Conservation (phyloP, 805 yeast genomes). For the Nakazawaea peltata region DNA sequence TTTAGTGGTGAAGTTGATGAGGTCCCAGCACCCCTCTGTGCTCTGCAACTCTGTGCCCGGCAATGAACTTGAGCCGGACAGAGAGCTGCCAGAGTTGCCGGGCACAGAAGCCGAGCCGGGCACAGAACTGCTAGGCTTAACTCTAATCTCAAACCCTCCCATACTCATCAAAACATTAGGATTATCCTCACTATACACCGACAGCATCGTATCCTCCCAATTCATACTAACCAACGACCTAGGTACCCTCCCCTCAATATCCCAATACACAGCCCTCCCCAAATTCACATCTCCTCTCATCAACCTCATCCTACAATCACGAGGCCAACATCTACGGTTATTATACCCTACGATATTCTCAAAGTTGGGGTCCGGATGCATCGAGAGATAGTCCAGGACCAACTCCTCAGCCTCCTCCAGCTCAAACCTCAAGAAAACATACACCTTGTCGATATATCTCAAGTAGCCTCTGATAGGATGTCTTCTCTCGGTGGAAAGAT, state of each 20-base stretch:
- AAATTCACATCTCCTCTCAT: slow-evolving; percentile 87
- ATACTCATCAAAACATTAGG: slow-evolving; percentile 82
- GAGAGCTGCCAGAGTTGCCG: no score
- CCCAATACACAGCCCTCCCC: slow-evolving; percentile 93
- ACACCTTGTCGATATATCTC: slow-evolving; percentile 77
- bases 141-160: slow-evolving; percentile 93
- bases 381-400: slow-evolving; percentile 66
- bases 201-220: slow-evolving; percentile 78
- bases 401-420: slow-evolving; percentile 69
- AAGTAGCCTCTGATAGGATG: slow-evolving; percentile 78
- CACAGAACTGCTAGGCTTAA: slow-evolving; percentile 59
- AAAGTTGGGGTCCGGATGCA: slow-evolving; percentile 89
- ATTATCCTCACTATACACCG: slow-evolving; percentile 86
- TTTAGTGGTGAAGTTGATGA: slow-evolving; percentile 59
- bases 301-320: slow-evolving; percentile 83
- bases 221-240: slow-evolving; percentile 58
- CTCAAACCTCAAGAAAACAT: slow-evolving; percentile 68
- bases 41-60: no score
- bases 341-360: slow-evolving; percentile 81
- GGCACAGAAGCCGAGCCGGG: no score
- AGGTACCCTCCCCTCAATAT: slow-evolving; percentile 74
- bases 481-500: slow-evolving; percentile 44
- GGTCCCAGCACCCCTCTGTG: slow-evolving; percentile 88
- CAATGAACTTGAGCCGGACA: no score
- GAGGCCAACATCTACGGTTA: slow-evolving; percentile 91